Conservation (phyloP, 306 rosid species). For the Lathyrus sativus region DNA sequence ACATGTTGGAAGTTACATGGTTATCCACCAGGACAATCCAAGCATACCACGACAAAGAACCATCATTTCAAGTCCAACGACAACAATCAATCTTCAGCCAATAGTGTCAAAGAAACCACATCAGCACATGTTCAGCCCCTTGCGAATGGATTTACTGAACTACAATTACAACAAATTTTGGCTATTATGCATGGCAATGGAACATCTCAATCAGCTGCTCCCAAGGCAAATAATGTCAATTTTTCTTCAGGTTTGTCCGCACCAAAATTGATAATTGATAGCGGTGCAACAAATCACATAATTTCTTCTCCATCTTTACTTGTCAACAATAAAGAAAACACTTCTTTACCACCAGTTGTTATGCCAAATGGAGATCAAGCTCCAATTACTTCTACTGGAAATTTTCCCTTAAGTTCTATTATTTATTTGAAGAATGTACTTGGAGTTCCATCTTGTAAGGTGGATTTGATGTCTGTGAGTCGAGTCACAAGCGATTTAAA, state of each 20-base stretch:
- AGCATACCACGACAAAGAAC: neutral
- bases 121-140: no score
- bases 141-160: no score
- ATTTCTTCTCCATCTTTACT: neutral
- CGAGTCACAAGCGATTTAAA: no score
- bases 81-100: neutral
- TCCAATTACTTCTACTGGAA: no score
- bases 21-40: conserved; percentile 5
- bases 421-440: no score
- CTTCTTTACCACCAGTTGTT: conserved; percentile 13
- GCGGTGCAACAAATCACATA: neutral
- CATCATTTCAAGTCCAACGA: neutral
- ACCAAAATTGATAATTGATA: neutral
- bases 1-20: conserved; percentile 5
- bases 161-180: no score
- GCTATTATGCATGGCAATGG: no score
- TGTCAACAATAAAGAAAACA: conserved; percentile 1
- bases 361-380: neutral
- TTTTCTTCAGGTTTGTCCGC: neutral
- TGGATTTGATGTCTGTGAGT: no score
- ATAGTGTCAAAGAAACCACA: neutral
- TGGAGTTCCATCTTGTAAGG: no score
- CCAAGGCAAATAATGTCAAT: neutral
- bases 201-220: no score
- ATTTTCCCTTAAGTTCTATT: no score